A percentile compares a stretch with the other conserved stretches of the same genome.
phyloP scores from a whole-genome alignment of 371 early-diverging fungal species.

The Phascolomyces articulosus region DNA sequence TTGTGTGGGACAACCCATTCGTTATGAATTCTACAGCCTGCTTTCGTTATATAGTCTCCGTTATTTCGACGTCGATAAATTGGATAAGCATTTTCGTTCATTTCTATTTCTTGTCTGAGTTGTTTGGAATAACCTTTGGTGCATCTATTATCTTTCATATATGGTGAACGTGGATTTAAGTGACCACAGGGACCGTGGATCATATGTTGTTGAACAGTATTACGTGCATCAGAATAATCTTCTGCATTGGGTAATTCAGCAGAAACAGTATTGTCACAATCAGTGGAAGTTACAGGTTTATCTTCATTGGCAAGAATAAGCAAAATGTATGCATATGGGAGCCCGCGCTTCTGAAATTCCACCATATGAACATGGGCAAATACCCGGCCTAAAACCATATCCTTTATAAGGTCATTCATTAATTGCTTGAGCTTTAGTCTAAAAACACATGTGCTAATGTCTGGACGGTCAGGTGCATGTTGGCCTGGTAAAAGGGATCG shows the following conservation, averaged over 20 bases:
- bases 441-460: background rate
- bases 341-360: conserved; percentile 32
- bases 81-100: conserved; percentile 3
- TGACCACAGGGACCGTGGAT: conserved; percentile 33
- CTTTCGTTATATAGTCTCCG: background rate
- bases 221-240: conserved; percentile 18
- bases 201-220: conserved; percentile 29
- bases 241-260: conserved; percentile 34
- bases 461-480: background rate
- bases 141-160: conserved; percentile 22
- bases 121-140: conserved; percentile 21
- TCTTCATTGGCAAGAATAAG: no score
- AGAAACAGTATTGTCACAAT: conserved; percentile 25
- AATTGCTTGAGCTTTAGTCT: background rate
- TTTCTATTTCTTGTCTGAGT: conserved; percentile 11
- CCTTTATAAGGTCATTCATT: conserved; percentile 22
- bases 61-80: conserved; percentile 5
- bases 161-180: conserved; percentile 17
- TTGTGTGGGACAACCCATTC: conserved; percentile 37
- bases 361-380: conserved; percentile 12
- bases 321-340: conserved; percentile 34
- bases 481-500: background rate
- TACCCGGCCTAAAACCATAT: conserved; percentile 23
- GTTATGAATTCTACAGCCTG: conserved; percentile 14
- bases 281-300: conserved; percentile 21